phyloP scores from a whole-genome alignment of 805 yeast species.

The Zygoascus flipseniorum region DNA sequence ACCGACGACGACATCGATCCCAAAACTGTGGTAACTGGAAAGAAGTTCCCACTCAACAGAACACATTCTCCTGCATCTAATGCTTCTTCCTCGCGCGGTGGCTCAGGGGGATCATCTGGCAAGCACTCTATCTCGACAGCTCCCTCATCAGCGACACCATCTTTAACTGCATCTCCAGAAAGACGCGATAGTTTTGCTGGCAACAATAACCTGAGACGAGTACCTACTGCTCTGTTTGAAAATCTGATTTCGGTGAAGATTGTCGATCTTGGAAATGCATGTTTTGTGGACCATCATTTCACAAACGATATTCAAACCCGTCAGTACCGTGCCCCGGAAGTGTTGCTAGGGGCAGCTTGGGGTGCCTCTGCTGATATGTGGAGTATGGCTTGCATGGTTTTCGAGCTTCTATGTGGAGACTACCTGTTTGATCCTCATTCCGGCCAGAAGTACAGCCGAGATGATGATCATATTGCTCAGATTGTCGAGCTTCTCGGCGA shows the following conservation, averaged over 20 bases:
- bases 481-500: conserved; percentile 75
- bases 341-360: conserved; percentile 73
- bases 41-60: not conserved
- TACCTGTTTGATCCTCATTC: conserved; percentile 81
- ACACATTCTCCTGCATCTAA: not conserved
- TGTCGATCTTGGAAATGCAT: conserved; percentile 91
- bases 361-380: conserved; percentile 93
- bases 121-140: not conserved
- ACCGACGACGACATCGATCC: conserved; percentile 2
- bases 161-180: not conserved
- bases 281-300: conserved; percentile 72
- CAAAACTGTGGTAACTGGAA: not conserved
- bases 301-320: conserved; percentile 88
- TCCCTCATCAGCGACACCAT: not conserved
- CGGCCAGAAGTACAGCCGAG: conserved; percentile 58
- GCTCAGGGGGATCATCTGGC: not conserved
- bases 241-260: conserved; percentile 71
- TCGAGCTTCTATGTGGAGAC: conserved; percentile 91
- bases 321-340: conserved; percentile 90
- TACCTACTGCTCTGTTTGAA: conserved; percentile 23
- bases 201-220: not conserved
- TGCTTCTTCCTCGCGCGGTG: not conserved
- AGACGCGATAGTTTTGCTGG: not conserved
- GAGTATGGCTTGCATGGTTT: conserved; percentile 89
- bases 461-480: conserved; percentile 95